Evolutionary conservation across 1,284 basidiomycete genomes (phyloP).

Genomic region (Irpex rosettiformis): DNA sequence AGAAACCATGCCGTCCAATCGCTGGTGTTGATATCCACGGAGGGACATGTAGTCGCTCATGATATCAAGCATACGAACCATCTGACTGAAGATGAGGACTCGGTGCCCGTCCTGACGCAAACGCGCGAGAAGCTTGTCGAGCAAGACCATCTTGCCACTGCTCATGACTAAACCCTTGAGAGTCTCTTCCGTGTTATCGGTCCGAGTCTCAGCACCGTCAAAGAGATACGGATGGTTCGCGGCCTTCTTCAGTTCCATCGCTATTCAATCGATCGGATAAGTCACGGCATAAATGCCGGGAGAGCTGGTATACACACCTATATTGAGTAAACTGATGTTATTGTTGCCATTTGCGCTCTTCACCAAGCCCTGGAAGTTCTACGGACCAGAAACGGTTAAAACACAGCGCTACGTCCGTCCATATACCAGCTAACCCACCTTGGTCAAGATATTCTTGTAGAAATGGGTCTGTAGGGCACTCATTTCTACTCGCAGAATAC

Average conservation of each 20-base stretch:
- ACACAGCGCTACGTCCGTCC: not conserved
- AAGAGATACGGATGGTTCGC: slow-evolving; percentile 98
- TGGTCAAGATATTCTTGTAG: slow-evolving; percentile 99
- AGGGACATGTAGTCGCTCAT: slow-evolving; percentile 95
- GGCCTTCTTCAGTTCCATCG: slow-evolving; percentile 97
- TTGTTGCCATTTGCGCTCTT: slow-evolving; percentile 83
- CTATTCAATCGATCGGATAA: slow-evolving; percentile 31
- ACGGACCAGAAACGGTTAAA: slow-evolving; percentile 4
- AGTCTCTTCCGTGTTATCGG: slow-evolving; percentile 79
- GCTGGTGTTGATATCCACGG: slow-evolving; percentile 80
- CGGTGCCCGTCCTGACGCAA: slow-evolving; percentile 93
- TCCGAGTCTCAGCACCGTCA: slow-evolving; percentile 87
- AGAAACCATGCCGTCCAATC: slow-evolving; percentile 72
- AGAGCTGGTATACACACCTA: slow-evolving; percentile 50
- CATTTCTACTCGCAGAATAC: slow-evolving; percentile 98
- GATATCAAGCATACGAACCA: slow-evolving; percentile 99
- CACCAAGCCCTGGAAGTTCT: slow-evolving; percentile 92
- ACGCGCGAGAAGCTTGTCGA: slow-evolving; percentile 90
- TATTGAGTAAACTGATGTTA: slow-evolving; percentile 92
- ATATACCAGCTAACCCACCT: slow-evolving; percentile 42
- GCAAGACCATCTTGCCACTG: slow-evolving; percentile 95
- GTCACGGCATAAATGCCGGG: slow-evolving; percentile 1
- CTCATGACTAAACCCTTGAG: slow-evolving; percentile 97
- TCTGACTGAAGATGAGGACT: slow-evolving; percentile 98
- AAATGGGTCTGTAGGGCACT: slow-evolving; percentile 95